Evolutionary conservation across 208 protist genomes (phyloP), one percentile per base, ranked within the genome.

Genomic region (Leptomonas pyrrhocoris): DNA sequence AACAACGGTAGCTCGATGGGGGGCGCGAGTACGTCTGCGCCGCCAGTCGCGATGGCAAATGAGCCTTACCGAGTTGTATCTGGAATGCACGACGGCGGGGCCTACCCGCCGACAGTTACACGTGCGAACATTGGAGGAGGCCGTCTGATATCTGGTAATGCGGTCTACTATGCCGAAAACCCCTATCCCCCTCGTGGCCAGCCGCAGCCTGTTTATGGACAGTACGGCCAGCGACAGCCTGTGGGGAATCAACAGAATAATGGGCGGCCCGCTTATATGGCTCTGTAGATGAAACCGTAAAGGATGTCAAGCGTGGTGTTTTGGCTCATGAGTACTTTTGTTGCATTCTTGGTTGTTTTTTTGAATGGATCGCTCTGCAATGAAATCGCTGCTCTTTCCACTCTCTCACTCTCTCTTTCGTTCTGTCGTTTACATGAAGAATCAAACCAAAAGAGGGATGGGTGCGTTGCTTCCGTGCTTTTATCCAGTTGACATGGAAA

Each of bases 141-240:
- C 40, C 49, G 49, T 23, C 57, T 38, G n/a, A 21, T 19, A 11
- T 2, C 8, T 12, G 36, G 40, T 21, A 43, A 31, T 11, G 57
- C 27, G 43, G 58, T 40, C 28, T 64, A 40, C 58, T 64, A 50
- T 43, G 58, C 42, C 28, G 58, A 40, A 5, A 64, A 43, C 45
- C 45, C 58, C 1, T 64, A 36, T 19, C 45, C 58, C 5, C 27
- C 40, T 43, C 65, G 62, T 42, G 43, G 38, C 9, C 40, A 50
- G 57, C 57, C 18, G 23, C 57, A 34, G 57, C 40, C 57, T 6
- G 40, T 50, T 2, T 62, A 62, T 31, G 34, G 12, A 19, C 43
- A 42, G 31, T 50, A 71, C 36, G 65, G 54, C n/a, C 51, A 61
- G 45, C 45, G 46, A 43, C 65, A 18, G 16, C 34, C 42, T 8